Conservation (phyloP, 441 rosid species). For the Corymbia calophylla region DNA sequence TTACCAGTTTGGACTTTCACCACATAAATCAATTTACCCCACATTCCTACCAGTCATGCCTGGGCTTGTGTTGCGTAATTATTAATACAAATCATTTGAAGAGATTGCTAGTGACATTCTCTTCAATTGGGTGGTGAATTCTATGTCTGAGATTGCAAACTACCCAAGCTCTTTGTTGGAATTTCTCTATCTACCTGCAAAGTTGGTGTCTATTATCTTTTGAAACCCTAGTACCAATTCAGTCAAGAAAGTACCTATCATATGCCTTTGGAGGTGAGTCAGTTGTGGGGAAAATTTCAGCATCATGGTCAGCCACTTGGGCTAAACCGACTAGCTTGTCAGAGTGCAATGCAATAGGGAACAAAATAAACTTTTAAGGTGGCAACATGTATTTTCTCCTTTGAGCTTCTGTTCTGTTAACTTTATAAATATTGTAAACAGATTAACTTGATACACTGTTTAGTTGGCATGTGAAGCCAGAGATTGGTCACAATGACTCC, state of each 20-base stretch:
- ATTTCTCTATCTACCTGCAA: background rate
- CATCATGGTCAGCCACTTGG: background rate
- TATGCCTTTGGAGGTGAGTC: background rate
- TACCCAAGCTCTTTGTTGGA: background rate
- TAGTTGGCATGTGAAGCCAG: background rate
- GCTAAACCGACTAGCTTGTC: background rate
- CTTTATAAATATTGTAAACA: background rate
- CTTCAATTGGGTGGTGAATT: background rate
- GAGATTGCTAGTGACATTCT: background rate
- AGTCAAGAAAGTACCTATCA: background rate
- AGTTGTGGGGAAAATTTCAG: background rate
- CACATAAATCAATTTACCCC: background rate
- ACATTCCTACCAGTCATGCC: background rate
- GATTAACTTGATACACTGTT: background rate
- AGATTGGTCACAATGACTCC: background rate
- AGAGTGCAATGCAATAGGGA: background rate
- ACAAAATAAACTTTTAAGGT: background rate
- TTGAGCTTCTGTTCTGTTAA: background rate
- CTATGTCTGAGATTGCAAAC: background rate
- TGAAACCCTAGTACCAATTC: background rate
- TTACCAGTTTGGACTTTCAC: background rate
- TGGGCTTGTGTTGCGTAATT: background rate
- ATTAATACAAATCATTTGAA: background rate
- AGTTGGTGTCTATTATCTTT: background rate
- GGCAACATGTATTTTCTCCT: background rate